phyloP scores from a whole-genome alignment of 305 asterid species.

The Stenogyne calaminthoides region DNA sequence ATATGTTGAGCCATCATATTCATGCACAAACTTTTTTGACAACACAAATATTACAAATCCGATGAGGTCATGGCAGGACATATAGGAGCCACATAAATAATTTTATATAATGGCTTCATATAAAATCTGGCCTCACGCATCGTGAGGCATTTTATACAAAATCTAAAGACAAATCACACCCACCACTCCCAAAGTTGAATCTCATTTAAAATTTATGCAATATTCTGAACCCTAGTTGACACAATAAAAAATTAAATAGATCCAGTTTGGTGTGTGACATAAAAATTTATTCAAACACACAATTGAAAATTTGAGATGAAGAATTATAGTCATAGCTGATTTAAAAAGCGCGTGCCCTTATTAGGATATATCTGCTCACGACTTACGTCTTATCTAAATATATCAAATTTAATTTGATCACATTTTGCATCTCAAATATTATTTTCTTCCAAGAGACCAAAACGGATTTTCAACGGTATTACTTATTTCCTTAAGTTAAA shows the following conservation, averaged over 20 bases:
- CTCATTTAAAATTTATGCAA: not conserved
- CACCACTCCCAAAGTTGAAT: too few relatives aligned
- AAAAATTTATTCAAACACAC: not conserved
- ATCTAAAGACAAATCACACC: too few relatives aligned
- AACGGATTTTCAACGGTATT: too few relatives aligned
- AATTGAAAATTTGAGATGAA: not conserved
- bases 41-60: not conserved
- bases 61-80: not conserved
- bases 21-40: not conserved
- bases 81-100: not conserved
- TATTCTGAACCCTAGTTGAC: not conserved
- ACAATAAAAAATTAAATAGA: not conserved
- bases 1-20: not conserved
- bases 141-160: too few relatives aligned
- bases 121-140: too few relatives aligned
- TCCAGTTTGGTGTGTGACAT: not conserved
- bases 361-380: conserved; percentile 9
- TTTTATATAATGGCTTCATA: too few relatives aligned
- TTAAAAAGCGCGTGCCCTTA: not conserved
- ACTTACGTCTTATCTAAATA: not conserved
- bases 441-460: not conserved
- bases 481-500: too few relatives aligned
- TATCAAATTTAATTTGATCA: not conserved
- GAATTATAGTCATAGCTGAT: not conserved
- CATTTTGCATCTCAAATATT: not conserved